Base-by-base conservation (phyloP, 176 grass and related monocot species). In the Lolium rigidum region DNA sequence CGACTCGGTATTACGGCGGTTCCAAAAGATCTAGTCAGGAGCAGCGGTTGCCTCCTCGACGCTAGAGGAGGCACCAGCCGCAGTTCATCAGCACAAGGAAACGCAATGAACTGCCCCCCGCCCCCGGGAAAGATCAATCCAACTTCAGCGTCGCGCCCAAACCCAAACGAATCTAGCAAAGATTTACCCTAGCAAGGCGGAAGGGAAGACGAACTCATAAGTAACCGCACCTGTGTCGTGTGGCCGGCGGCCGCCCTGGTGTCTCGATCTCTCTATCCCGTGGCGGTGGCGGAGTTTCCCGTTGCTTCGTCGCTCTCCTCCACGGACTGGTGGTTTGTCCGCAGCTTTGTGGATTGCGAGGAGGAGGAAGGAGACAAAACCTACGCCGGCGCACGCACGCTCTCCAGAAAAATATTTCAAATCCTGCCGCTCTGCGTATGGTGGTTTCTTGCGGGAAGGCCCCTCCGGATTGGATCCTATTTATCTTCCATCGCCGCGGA, bases 331-430 rank as follows among this genome's bases (percentile, higher is more conserved):
- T 62, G 17, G 13, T 71, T 56, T 74, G 71, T 51, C 71, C n/a
- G 70, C 70, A 26, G 70, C 70, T 85, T 75, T 76, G 4, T 7
- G 44, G 88, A 71, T n/a, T 67, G 66, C 66, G 87, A 57, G 10
- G 76, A 49, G 87, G 74, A 63, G 88, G 79, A 86, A 78, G 88
- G 39, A 15, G 72, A 78, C 84, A 83, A 85, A 0, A 20, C 12
- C 24, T 54, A 15, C 48, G 47, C 63, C 17, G 66, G 66, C 72
- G 21, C 43, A 18, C 51, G 11, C 5, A 6, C 77, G 46, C 14
- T 66, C 63, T 25, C 47, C n/a, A 54, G 46, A 46, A 41, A 48
- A 48, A 50, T 76, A 79, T 90, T 90, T 90, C 80, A 83, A 90
- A 90, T 26, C 55, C 84, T 41, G 64, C 79, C 79, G 63, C 83